Conservation (phyloP, 2,329 filamentous ascomycete genomes). For the Xenosphaeropsis pyriputrescens region DNA sequence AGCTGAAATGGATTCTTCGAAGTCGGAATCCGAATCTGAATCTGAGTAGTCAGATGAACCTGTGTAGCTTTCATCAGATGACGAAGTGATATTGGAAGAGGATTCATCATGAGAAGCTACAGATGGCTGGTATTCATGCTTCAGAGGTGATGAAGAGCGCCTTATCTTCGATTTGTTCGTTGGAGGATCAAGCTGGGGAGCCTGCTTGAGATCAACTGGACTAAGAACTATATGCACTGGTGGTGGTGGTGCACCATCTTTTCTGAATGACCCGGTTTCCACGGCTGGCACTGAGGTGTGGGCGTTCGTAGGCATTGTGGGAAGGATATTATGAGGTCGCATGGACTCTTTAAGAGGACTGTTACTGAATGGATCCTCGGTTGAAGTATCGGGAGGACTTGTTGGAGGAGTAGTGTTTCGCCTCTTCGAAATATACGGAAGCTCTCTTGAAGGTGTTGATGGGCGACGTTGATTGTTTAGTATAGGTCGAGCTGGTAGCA, state of each 20-base stretch:
- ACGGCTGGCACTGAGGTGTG: too few species aligned
- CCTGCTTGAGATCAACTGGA: conserved; percentile 25
- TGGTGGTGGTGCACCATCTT: conserved; percentile 14
- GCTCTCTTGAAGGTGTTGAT: neutral
- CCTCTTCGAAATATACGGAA: conserved; percentile 5
- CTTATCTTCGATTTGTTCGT: conserved; percentile 31
- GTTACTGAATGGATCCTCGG: too few species aligned
- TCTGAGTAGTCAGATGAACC: conserved; percentile 29
- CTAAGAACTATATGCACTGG: conserved; percentile 20
- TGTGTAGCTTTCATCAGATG: conserved; percentile 35
- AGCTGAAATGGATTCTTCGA: conserved; percentile 18
- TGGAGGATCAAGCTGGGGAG: conserved; percentile 10
- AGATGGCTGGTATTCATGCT: conserved; percentile 93
- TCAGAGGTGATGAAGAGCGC: conserved; percentile 80
- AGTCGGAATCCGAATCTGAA: conserved; percentile 41
- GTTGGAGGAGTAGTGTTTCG: conserved; percentile 5
- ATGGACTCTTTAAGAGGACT: too few species aligned
- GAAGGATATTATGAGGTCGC: too few species aligned
- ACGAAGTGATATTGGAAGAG: conserved; percentile 28
- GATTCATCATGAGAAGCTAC: conserved; percentile 48
- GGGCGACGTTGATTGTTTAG: neutral
- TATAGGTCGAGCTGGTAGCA: neutral
- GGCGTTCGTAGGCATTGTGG: too few species aligned
- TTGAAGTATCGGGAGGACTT: neutral
- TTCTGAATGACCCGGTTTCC: neutral